A percentile compares a stretch with the other conserved stretches of the same genome.
Evolutionary conservation across 2,329 filamentous ascomycete species (phyloP).

Genomic region (Pyrenophora tritici-repentis): DNA sequence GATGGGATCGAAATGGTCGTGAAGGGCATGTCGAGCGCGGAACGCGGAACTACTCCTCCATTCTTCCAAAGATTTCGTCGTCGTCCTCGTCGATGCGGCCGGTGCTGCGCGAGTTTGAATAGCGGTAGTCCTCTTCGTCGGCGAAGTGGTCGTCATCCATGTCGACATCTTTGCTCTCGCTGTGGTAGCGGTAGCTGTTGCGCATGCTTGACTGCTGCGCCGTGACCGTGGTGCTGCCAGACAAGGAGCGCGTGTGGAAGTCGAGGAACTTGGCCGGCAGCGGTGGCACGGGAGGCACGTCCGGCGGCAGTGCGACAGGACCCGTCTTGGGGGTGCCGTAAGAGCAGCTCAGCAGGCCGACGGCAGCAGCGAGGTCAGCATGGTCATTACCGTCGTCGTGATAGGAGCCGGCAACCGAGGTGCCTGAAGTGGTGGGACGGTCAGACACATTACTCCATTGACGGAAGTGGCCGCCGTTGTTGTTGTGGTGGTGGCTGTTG

Average conservation of each 20-base stretch:
- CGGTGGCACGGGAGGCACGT: conserved; percentile 85
- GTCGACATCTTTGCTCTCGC: conserved; percentile 54
- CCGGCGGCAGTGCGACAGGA: conserved; percentile 65
- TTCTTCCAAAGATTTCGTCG: conserved; percentile 91
- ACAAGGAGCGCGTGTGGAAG: conserved; percentile 57
- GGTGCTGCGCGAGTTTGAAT: conserved; percentile 49
- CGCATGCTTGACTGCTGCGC: conserved; percentile 66
- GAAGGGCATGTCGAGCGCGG: conserved; percentile 2
- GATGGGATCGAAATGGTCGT: conserved; percentile 10
- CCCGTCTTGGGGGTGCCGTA: conserved; percentile 78
- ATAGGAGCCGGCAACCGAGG: conserved; percentile 66
- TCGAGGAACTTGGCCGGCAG: conserved; percentile 79
- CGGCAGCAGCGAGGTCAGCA: conserved; percentile 84
- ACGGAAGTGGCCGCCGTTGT: conserved; percentile 65
- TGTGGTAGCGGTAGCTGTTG: conserved; percentile 62
- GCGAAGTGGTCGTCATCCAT: conserved; percentile 64
- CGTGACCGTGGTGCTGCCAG: conserved; percentile 59
- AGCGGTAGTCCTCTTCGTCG: conserved; percentile 69
- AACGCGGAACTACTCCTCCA: conserved; percentile 72
- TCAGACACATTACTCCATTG: conserved; percentile 72
- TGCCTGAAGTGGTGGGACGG: conserved; percentile 74
- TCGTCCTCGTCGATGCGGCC: conserved; percentile 83
- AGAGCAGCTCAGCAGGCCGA: conserved; percentile 88
- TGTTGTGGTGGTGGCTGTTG: conserved; percentile 51
- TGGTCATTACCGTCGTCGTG: conserved; percentile 71